Base-by-base conservation (phyloP, 2,329 filamentous ascomycete species). In the Conoideocrella luteorostrata region DNA sequence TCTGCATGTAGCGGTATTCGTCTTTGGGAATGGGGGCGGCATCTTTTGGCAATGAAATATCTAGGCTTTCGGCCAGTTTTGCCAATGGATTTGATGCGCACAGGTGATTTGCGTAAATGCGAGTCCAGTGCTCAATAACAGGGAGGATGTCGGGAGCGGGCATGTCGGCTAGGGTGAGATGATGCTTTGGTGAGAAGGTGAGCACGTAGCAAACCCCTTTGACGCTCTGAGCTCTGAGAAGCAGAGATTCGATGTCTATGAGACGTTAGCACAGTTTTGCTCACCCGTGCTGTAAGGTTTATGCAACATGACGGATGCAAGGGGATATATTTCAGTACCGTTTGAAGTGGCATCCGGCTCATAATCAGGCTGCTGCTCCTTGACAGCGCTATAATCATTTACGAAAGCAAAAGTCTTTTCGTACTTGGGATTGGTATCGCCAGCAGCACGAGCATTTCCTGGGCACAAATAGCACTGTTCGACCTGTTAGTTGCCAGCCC, bases 201-300 rank as follows among this genome's bases (percentile, higher is more conserved):
- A 98, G 77, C 44, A 98, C 93, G 65, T 95, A 97, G 72, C 93
- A 98, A 70, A 91, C 91, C 50, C 93, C 93, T 40, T 87, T 96
- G 45, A 95, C 90, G 7, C 88, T 75, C 60, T 94, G 81, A 20
- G 88, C 91, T 55, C 80, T 80, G 29, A 98, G 80, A 30, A 98
- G 79, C 23, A 84, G 72, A 7, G 82, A 82, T 40, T 87, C 82
- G 26, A 90, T 71, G 55, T 83, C 85, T 88, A 1, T 5, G 21
- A 22, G 10, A 23, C 5, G 23, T 39, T 23, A 39, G 28, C 18
- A 34, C 28, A 15, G 7, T 34, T 38, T 38, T 24, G n/a, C n/a
- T n/a, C n/a, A n/a, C n/a, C n/a, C n/a, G n/a, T n/a, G n/a, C n/a
- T n/a, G n/a, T n/a, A n/a, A n/a, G n/a, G n/a, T 12, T 11, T 38